Conservation (phyloP, 2,329 filamentous ascomycete genomes). For the Talaromyces sp. region DNA sequence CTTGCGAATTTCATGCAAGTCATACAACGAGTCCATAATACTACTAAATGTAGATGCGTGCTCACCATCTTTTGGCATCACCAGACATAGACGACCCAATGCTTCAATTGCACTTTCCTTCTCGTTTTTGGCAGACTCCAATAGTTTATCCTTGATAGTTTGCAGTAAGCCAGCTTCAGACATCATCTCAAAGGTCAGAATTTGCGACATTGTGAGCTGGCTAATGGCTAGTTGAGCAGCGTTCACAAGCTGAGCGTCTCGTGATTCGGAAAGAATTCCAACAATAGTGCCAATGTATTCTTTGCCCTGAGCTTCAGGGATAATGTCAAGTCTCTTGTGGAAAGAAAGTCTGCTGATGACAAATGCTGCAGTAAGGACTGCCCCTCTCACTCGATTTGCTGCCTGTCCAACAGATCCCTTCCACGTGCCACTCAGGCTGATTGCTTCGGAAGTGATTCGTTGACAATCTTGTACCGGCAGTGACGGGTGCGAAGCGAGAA, state of each 20-base stretch:
- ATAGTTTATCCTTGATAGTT: conserved; percentile 58
- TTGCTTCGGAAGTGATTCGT: conserved; percentile 41
- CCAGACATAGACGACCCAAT: conserved; percentile 65
- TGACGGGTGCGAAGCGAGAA: conserved; percentile 62
- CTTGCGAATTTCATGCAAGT: conserved; percentile 76
- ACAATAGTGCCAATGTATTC: conserved; percentile 42
- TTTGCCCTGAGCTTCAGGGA: conserved; percentile 33
- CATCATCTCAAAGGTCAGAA: conserved; percentile 37
- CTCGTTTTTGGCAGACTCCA: conserved; percentile 67
- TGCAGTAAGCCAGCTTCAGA: conserved; percentile 26
- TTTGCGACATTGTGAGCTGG: conserved; percentile 56
- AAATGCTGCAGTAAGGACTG: conserved; percentile 54
- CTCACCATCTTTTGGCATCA: conserved; percentile 37
- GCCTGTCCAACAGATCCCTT: conserved; percentile 55
- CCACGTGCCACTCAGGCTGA: conserved; percentile 48
- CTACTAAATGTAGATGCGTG: conserved; percentile 32
- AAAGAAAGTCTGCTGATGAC: conserved; percentile 53
- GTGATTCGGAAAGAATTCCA: conserved; percentile 48
- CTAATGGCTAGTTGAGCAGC: conserved; percentile 54
- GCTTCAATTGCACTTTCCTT: conserved; percentile 77
- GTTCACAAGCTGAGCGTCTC: conserved; percentile 53
- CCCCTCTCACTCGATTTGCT: conserved; percentile 56
- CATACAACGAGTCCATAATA: conserved; percentile 65
- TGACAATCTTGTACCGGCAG: conserved; percentile 37
- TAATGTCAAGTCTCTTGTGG: conserved; percentile 33